Conservation (phyloP, 768 basidiomycete species). For the Lanmaoa rubissima region DNA sequence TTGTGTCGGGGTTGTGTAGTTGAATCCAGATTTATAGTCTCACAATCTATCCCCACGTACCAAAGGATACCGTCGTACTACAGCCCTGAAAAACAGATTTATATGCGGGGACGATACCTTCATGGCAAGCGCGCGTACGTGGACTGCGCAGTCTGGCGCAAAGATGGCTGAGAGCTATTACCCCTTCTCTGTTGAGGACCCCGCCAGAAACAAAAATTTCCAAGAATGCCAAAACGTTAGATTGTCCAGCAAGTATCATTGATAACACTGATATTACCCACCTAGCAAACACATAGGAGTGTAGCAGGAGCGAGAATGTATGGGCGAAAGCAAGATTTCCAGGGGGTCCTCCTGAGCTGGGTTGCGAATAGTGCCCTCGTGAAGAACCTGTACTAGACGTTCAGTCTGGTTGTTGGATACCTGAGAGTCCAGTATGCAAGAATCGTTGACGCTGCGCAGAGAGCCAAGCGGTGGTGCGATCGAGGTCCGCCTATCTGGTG, state of each 20-base stretch:
- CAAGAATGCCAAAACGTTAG: background rate
- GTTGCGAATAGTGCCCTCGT: too few species aligned
- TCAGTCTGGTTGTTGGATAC: background rate
- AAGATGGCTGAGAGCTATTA: background rate
- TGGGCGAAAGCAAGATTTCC: background rate
- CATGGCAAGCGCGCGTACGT: background rate
- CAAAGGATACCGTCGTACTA: background rate
- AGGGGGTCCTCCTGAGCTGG: background rate
- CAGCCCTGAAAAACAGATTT: background rate
- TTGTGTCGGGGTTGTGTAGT: background rate
- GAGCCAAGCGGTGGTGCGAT: background rate
- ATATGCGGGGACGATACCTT: background rate
- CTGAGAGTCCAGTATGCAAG: background rate
- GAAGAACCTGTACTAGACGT: background rate
- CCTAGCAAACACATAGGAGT: background rate
- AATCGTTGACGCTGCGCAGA: background rate
- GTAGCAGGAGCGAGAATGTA: background rate
- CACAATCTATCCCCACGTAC: background rate
- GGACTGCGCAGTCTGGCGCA: background rate
- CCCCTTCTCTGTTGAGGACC: background rate
- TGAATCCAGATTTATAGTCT: constrained; percentile 6
- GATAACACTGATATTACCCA: background rate
- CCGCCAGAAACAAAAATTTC: background rate
- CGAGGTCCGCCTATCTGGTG: background rate
- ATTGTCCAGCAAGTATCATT: background rate